phyloP scores from a whole-genome alignment of 2,329 filamentous ascomycete genomes.

The Fusarium subglutinans region DNA sequence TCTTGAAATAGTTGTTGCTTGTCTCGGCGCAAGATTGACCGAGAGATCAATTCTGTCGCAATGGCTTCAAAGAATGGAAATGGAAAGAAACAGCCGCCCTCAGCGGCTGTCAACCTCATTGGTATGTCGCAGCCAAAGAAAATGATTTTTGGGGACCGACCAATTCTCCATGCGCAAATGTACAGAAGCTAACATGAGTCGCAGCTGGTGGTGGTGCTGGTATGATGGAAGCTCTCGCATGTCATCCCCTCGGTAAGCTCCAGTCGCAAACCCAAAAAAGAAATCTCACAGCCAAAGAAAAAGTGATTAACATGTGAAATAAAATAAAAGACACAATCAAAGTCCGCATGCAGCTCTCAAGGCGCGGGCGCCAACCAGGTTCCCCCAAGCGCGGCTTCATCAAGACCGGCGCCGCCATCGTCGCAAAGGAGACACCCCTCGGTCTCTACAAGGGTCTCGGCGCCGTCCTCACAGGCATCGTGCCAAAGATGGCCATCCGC shows the following conservation, averaged over 20 bases:
- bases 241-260: slow-evolving; percentile 85
- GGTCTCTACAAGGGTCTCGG: slow-evolving; percentile 98
- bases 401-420: slow-evolving; percentile 84
- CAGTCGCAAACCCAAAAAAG: slow-evolving; percentile 1
- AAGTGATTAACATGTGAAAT: slow-evolving; percentile 2
- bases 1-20: background rate
- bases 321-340: slow-evolving; percentile 83
- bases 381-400: slow-evolving; percentile 89
- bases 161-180: background rate
- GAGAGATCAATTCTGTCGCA: slow-evolving; percentile 17
- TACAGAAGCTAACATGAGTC: slow-evolving; percentile 29
- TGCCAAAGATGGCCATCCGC: slow-evolving; percentile 99
- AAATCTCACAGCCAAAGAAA: background rate
- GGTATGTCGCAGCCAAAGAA: slow-evolving; percentile 62
- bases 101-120: slow-evolving; percentile 89
- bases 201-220: slow-evolving; percentile 93
- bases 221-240: slow-evolving; percentile 98
- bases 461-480: slow-evolving; percentile 93
- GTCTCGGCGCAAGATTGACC: background rate
- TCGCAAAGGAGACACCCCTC: slow-evolving; percentile 88
- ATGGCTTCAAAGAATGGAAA: slow-evolving; percentile 48
- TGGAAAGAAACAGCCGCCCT: slow-evolving; percentile 76
- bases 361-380: slow-evolving; percentile 82
- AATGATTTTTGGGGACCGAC: background rate
- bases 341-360: slow-evolving; percentile 98